phyloP scores from a whole-genome alignment of 805 yeast species.

The Wickerhamiella cacticola region DNA sequence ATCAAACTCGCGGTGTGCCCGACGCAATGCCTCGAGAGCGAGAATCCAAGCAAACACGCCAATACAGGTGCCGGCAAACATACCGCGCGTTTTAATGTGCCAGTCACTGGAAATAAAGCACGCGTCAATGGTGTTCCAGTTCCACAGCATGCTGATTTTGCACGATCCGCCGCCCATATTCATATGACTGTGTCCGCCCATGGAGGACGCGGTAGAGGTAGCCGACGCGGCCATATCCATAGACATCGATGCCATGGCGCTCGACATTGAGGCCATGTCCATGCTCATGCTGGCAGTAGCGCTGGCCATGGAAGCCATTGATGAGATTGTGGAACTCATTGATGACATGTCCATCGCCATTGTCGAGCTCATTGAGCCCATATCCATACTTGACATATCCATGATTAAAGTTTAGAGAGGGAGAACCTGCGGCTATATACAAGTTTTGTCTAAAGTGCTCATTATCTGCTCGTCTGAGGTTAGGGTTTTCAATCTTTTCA shows the following conservation, averaged over 20 bases:
- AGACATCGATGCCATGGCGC: constrained; percentile 3
- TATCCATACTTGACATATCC: background rate
- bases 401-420: background rate
- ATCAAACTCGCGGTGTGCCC: constrained; percentile 39
- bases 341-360: constrained; percentile 3
- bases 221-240: constrained; percentile 9
- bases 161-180: constrained; percentile 23
- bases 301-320: constrained; percentile 17
- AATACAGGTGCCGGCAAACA: constrained; percentile 62
- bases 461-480: constrained; percentile 1
- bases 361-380: background rate
- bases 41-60: constrained; percentile 52
- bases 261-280: constrained; percentile 1
- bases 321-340: background rate
- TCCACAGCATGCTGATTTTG: constrained; percentile 49
- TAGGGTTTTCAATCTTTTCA: background rate
- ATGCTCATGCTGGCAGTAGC: constrained; percentile 17
- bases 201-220: constrained; percentile 11
- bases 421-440: background rate
- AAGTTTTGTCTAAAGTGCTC: constrained; percentile 7
- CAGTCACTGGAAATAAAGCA: constrained; percentile 54
- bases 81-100: constrained; percentile 47
- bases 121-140: constrained; percentile 56
- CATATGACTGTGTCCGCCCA: constrained; percentile 12
- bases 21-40: constrained; percentile 45